Conservation (phyloP, 108 stramenopile genomes). For the Skeletonema potamos region DNA sequence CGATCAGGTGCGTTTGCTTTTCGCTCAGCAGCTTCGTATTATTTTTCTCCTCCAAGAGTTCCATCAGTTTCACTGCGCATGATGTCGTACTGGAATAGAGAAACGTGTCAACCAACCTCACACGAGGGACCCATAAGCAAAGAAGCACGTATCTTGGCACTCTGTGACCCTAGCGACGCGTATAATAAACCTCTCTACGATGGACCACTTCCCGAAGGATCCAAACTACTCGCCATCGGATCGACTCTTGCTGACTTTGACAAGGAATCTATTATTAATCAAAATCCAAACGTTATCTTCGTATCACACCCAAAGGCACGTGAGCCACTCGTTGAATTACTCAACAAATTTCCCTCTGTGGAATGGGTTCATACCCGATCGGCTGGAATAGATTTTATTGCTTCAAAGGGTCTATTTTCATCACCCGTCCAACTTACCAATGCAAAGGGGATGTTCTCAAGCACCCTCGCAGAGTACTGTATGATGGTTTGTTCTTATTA, state of each 20-base stretch:
- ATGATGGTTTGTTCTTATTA: slow-evolving; percentile 89
- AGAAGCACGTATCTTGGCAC: slow-evolving; percentile 64
- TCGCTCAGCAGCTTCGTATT: not conserved
- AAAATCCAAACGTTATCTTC: slow-evolving; percentile 74
- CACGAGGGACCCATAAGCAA: slow-evolving; percentile 34
- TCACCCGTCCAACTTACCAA: slow-evolving; percentile 73
- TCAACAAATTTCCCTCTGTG: slow-evolving; percentile 53
- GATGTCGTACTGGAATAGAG: slow-evolving; percentile 53
- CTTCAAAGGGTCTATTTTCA: slow-evolving; percentile 44
- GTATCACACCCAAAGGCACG: slow-evolving; percentile 65
- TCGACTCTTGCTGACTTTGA: slow-evolving; percentile 61
- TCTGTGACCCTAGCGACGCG: slow-evolving; percentile 55
- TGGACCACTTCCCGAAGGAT: slow-evolving; percentile 62
- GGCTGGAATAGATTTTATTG: slow-evolving; percentile 83
- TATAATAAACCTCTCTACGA: slow-evolving; percentile 57
- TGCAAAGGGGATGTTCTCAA: slow-evolving; percentile 86
- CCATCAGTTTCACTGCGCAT: not conserved
- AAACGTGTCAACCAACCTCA: slow-evolving; percentile 18
- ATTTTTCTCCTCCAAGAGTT: not conserved
- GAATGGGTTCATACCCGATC: slow-evolving; percentile 85
- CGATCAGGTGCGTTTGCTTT: not conserved
- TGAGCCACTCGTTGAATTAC: slow-evolving; percentile 52
- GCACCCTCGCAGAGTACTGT: slow-evolving; percentile 88
- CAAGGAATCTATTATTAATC: slow-evolving; percentile 32
- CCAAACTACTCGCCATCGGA: slow-evolving; percentile 60